phyloP scores from a whole-genome alignment of 768 basidiomycete species.

The Boletus insuetus region DNA sequence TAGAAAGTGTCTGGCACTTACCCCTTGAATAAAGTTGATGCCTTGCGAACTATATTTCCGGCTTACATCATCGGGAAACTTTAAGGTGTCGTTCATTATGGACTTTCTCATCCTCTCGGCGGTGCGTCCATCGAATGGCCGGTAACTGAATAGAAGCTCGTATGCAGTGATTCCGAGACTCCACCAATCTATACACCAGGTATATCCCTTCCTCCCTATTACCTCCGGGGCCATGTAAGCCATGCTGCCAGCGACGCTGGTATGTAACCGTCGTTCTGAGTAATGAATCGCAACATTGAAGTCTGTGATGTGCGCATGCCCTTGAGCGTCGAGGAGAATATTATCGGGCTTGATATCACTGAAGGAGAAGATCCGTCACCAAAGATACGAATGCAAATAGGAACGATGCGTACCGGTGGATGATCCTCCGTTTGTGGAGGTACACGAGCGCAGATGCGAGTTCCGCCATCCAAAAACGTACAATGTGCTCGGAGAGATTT shows the following conservation, averaged over 20 bases:
- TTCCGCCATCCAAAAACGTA: conserved; percentile 89
- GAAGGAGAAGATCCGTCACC: conserved; percentile 12
- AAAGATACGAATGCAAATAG: not conserved
- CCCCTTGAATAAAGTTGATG: conserved; percentile 62
- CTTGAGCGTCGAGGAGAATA: conserved; percentile 87
- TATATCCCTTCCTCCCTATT: conserved; percentile 88
- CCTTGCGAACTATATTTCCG: conserved; percentile 65
- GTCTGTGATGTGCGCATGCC: conserved; percentile 96
- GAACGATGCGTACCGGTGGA: conserved; percentile 71
- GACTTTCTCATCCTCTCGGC: conserved; percentile 85
- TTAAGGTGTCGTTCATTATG: conserved; percentile 76
- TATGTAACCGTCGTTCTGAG: conserved; percentile 83
- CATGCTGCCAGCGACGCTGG: conserved; percentile 96
- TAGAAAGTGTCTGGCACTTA: conserved; percentile 37
- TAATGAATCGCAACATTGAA: conserved; percentile 99
- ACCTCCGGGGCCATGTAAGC: conserved; percentile 99
- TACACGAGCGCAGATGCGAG: conserved; percentile 82
- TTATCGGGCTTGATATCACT: conserved; percentile 98
- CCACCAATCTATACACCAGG: conserved; percentile 95
- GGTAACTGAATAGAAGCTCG: conserved; percentile 78
- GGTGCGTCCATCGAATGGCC: conserved; percentile 90
- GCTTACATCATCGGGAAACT: conserved; percentile 68
- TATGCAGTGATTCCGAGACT: conserved; percentile 88
- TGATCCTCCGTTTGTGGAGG: conserved; percentile 87
- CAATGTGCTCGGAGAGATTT: conserved; percentile 64